A percentile compares a stretch with the other conserved stretches of the same genome.
phyloP scores from a whole-genome alignment of 306 rosid genomes.

The Cucurbita maxima region DNA sequence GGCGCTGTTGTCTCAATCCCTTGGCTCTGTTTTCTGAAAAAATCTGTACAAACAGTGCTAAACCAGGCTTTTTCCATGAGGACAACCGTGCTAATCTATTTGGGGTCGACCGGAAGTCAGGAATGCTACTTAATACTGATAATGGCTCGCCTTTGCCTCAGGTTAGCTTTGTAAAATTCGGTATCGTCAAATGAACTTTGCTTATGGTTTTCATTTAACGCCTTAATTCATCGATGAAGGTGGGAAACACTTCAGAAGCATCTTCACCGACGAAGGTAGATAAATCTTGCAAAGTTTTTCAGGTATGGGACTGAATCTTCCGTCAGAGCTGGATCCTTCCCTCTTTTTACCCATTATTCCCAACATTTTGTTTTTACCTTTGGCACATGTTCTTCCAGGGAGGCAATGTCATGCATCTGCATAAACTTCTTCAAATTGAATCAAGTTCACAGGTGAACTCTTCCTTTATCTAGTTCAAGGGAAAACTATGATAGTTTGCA shows the following conservation, averaged over 20 bases:
- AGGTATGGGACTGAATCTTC: constrained; percentile 33
- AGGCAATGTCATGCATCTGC: constrained; percentile 88
- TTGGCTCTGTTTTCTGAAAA: background rate
- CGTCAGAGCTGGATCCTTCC: background rate
- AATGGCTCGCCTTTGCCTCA: constrained; percentile 89
- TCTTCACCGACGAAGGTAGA: constrained; percentile 19
- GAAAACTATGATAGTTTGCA: no score
- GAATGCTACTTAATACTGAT: constrained; percentile 90
- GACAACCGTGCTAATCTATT: constrained; percentile 79
- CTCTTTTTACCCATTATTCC: background rate
- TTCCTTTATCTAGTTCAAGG: background rate
- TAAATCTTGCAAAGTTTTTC: constrained; percentile 56
- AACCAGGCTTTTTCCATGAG: constrained; percentile 90
- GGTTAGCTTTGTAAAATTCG: constrained; percentile 26
- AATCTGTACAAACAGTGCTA: constrained; percentile 47
- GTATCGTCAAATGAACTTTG: background rate
- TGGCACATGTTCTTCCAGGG: constrained; percentile 40
- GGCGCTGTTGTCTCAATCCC: background rate
- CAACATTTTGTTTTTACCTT: background rate
- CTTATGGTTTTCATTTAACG: background rate
- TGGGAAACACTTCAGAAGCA: constrained; percentile 45
- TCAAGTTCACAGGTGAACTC: constrained; percentile 76
- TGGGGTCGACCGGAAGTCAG: constrained; percentile 81
- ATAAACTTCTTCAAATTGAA: constrained; percentile 74
- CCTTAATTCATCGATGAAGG: constrained; percentile 26